These are phyloP conservation scores for Alternaria rosae DNA, from an alignment of 2,329 filamentous ascomycete genomes.

Conservation along the genomic window DNA sequence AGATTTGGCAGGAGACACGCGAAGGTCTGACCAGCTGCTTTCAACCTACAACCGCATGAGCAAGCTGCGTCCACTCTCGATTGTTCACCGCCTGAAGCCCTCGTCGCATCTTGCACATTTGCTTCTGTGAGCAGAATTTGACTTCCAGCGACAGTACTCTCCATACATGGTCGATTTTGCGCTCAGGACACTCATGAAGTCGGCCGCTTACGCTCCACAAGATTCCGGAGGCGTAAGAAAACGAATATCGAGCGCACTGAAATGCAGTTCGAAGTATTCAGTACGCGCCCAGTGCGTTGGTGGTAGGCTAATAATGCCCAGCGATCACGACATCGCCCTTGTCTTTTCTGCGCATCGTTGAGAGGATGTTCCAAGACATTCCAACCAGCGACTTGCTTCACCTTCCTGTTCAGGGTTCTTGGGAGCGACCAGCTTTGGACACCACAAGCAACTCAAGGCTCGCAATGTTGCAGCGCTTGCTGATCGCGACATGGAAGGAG, in stretches of 20 bases:
- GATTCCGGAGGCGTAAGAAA: neutral
- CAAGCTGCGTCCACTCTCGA: neutral
- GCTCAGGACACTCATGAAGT: neutral
- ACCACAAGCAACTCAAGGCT: constrained; percentile 37
- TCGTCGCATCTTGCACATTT: neutral
- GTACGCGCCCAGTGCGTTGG: constrained; percentile 13
- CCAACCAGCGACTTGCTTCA: constrained; percentile 24
- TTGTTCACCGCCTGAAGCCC: neutral
- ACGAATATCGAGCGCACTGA: neutral
- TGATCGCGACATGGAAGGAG: constrained; percentile 36
- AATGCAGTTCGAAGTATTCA: neutral
- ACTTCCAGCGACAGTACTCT: neutral
- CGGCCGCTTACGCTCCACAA: neutral
- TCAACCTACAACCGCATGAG: neutral
- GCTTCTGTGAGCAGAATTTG: neutral
- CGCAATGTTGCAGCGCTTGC: constrained; percentile 29
- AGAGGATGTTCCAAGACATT: constrained; percentile 30
- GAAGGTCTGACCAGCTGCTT: neutral
- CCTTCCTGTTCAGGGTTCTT: constrained; percentile 36
- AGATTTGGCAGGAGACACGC: neutral
- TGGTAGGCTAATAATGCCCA: constrained; percentile 29
- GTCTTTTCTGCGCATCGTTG: constrained; percentile 20
- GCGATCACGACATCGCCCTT: constrained; percentile 37
- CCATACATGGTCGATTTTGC: neutral
- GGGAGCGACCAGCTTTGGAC: constrained; percentile 21